phyloP scores from a whole-genome alignment of 2,329 filamentous ascomycete species.

The Mycosphaerelloides madeirae region DNA sequence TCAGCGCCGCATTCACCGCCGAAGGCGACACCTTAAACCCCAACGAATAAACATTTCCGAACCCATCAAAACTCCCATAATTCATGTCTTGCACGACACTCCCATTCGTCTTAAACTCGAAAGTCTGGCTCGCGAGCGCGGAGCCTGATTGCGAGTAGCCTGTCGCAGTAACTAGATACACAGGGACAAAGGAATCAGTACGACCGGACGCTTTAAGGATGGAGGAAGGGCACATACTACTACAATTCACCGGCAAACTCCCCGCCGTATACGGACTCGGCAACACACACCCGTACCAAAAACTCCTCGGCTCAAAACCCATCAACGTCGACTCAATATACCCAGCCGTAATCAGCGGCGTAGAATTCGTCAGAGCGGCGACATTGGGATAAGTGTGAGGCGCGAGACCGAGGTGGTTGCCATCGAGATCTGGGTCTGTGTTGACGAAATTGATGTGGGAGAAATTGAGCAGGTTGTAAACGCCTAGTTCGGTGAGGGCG shows the following conservation, averaged over 20 bases:
- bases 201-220: no score
- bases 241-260: slow-evolving; percentile 11
- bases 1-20: slow-evolving; percentile 6
- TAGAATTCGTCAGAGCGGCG: slow-evolving; percentile 7
- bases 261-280: slow-evolving; percentile 16
- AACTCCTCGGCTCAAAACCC: slow-evolving; percentile 10
- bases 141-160: slow-evolving; percentile 6
- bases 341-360: slow-evolving; percentile 12
- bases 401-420: slow-evolving; percentile 17
- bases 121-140: slow-evolving; percentile 9
- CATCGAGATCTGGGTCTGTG: slow-evolving; percentile 17
- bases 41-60: slow-evolving; percentile 11
- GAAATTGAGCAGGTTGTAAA: slow-evolving; percentile 18
- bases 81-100: slow-evolving; percentile 15
- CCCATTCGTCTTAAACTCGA: slow-evolving; percentile 15
- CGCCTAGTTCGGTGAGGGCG: slow-evolving; percentile 10
- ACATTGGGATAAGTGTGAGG: slow-evolving; percentile 16
- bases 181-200: background rate
- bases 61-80: slow-evolving; percentile 12
- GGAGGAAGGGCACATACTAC: slow-evolving; percentile 2
- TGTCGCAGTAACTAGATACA: slow-evolving; percentile 10
- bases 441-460: slow-evolving; percentile 15
- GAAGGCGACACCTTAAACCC: slow-evolving; percentile 8
- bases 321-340: slow-evolving; percentile 14
- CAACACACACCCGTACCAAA: slow-evolving; percentile 16